A percentile compares a stretch with the other conserved stretches of the same genome.
Evolutionary conservation across 495 filamentous ascomycete species (phyloP).

Genomic region (Penicillium mononematosum): DNA sequence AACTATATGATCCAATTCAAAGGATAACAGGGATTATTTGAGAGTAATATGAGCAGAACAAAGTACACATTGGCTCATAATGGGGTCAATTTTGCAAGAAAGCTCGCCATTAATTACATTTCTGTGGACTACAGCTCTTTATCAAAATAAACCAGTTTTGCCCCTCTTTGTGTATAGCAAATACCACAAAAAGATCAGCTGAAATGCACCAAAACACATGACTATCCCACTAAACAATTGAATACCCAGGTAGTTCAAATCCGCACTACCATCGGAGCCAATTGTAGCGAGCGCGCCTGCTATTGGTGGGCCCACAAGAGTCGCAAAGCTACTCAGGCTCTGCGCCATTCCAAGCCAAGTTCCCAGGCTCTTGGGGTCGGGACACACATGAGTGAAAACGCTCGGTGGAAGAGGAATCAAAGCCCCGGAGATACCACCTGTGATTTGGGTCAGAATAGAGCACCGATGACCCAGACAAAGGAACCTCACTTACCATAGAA

Average conservation of each 20-base stretch:
- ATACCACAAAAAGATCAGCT: constrained; percentile 24
- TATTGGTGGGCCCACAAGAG: constrained; percentile 65
- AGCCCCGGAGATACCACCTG: constrained; percentile 62
- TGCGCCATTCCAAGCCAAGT: constrained; percentile 74
- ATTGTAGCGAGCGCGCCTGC: constrained; percentile 51
- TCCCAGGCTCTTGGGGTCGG: constrained; percentile 57
- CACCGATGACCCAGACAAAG: not conserved
- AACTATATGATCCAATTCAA: not conserved
- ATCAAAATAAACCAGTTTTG: constrained; percentile 26
- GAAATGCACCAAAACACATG: constrained; percentile 20
- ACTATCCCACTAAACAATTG: constrained; percentile 29
- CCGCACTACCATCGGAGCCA: constrained; percentile 19
- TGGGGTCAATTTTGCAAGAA: no score
- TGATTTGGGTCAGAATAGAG: not conserved
- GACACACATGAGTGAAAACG: constrained; percentile 61
- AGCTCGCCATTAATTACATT: not conserved
- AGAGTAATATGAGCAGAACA: not conserved
- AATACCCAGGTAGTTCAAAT: constrained; percentile 27
- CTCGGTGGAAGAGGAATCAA: constrained; percentile 61
- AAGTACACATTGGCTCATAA: not conserved
- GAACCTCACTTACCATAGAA: constrained; percentile 46
- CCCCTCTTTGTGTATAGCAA: constrained; percentile 19
- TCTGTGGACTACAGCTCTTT: not conserved
- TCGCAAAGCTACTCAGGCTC: constrained; percentile 63
- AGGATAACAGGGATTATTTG: not conserved